Conservation (phyloP, 1,284 basidiomycete species). For the Naganishia liquefaciens region DNA sequence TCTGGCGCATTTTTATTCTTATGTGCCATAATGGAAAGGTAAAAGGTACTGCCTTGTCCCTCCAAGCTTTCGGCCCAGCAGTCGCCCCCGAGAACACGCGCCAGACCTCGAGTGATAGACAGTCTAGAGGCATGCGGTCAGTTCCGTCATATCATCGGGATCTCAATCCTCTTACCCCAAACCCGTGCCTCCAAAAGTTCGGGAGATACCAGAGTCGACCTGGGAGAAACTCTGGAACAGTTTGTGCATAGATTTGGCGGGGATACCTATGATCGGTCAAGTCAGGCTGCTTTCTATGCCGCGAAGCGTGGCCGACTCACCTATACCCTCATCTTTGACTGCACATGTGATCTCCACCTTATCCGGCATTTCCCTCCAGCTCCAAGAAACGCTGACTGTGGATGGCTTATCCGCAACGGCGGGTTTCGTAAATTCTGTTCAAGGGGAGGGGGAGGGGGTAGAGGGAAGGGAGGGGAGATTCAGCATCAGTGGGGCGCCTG, state of each 20-base stretch:
- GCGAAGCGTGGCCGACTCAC: background rate
- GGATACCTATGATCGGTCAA: slow-evolving; percentile 11
- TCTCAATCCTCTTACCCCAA: slow-evolving; percentile 37
- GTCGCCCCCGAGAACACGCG: slow-evolving; percentile 46
- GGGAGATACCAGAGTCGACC: slow-evolving; percentile 48
- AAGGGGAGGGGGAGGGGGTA: too few species aligned
- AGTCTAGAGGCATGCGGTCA: slow-evolving; percentile 30
- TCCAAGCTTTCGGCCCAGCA: slow-evolving; percentile 45
- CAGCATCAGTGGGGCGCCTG: too few species aligned
- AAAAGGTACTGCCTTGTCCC: slow-evolving; percentile 48
- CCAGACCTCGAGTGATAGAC: slow-evolving; percentile 48
- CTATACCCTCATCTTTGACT: slow-evolving; percentile 47
- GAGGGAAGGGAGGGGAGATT: background rate
- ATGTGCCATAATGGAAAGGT: slow-evolving; percentile 41
- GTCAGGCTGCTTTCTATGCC: background rate
- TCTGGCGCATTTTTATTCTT: slow-evolving; percentile 1
- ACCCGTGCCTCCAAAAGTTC: slow-evolving; percentile 36
- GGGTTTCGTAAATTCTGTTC: slow-evolving; percentile 43
- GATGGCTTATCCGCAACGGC: slow-evolving; percentile 1
- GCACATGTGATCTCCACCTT: slow-evolving; percentile 36
- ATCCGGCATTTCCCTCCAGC: slow-evolving; percentile 16
- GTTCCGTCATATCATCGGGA: too few species aligned
- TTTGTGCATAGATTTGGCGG: slow-evolving; percentile 40
- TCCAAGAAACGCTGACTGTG: slow-evolving; percentile 30
- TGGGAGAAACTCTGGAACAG: slow-evolving; percentile 52